These are phyloP conservation scores for Draba incana DNA, from an alignment of 345 rosid genomes.

Conservation along the genomic window DNA sequence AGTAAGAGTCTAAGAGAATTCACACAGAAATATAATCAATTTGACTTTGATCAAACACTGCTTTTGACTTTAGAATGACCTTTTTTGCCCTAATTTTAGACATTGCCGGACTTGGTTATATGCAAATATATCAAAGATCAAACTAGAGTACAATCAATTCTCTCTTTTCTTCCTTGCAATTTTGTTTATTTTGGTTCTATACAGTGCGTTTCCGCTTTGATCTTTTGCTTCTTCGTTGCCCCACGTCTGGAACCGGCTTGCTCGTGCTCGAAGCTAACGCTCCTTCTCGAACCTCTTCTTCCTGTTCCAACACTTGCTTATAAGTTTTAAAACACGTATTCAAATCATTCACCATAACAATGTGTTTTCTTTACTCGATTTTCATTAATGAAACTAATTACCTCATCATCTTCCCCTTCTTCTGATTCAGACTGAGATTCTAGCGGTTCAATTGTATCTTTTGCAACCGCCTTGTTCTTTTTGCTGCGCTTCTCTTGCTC, in stretches of 20 bases:
- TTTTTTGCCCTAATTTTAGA: slow-evolving; percentile 15
- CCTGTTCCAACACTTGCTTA: slow-evolving; percentile 49
- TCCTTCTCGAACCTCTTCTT: slow-evolving; percentile 65
- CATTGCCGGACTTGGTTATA: slow-evolving; percentile 26
- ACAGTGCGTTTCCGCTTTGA: slow-evolving; percentile 85
- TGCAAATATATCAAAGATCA: slow-evolving; percentile 35
- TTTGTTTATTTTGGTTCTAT: slow-evolving; percentile 42
- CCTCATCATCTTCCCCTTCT: slow-evolving; percentile 54
- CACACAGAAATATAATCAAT: slow-evolving; percentile 28
- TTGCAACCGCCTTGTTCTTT: slow-evolving; percentile 56
- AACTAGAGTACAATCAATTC: slow-evolving; percentile 20
- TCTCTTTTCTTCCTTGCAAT: slow-evolving; percentile 2
- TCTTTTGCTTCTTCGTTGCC: slow-evolving; percentile 84
- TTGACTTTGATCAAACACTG: slow-evolving; percentile 16
- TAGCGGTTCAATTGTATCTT: slow-evolving; percentile 49
- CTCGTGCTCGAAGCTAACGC: slow-evolving; percentile 65
- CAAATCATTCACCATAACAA: neutral
- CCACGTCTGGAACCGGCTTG: slow-evolving; percentile 62
- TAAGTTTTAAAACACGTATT: neutral
- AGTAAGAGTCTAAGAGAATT: neutral
- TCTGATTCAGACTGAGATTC: slow-evolving; percentile 63
- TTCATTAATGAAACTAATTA: neutral
- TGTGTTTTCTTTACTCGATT: neutral
- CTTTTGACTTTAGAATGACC: slow-evolving; percentile 28
- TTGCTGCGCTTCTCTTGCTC: slow-evolving; percentile 69